A percentile compares a stretch with the other conserved stretches of the same genome.
Conservation (phyloP, 1,139 yeast species). For the Candida sp. region DNA sequence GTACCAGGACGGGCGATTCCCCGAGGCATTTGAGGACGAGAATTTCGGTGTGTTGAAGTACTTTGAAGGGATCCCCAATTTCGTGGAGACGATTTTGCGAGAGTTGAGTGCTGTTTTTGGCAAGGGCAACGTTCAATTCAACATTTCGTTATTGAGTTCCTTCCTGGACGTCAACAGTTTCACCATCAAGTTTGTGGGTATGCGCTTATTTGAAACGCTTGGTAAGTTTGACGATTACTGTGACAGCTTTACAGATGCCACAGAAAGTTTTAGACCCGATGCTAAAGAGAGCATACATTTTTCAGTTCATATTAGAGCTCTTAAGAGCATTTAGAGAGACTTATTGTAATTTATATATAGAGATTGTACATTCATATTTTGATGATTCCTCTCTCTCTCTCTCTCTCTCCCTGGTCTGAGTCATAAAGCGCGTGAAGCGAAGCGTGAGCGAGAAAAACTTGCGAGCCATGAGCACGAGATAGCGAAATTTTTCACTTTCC, state of each 20-base stretch:
- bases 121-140: slow-evolving; percentile 33
- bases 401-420: background rate
- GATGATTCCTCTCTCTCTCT: background rate
- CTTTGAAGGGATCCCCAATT: slow-evolving; percentile 31
- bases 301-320: slow-evolving; percentile 24
- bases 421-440: background rate
- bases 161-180: slow-evolving; percentile 37
- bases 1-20: slow-evolving; percentile 13
- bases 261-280: slow-evolving; percentile 9
- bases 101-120: slow-evolving; percentile 37
- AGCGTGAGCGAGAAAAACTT: background rate
- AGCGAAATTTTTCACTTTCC: background rate
- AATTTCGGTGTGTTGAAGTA: slow-evolving; percentile 21
- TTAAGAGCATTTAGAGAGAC: background rate
- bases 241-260: slow-evolving; percentile 21
- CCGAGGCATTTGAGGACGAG: slow-evolving; percentile 20
- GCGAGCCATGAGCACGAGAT: background rate
- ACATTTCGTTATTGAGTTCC: slow-evolving; percentile 33
- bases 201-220: slow-evolving; percentile 36
- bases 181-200: slow-evolving; percentile 32
- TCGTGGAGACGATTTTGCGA: slow-evolving; percentile 24
- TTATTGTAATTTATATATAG: background rate
- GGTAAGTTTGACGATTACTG: slow-evolving; percentile 39
- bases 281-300: slow-evolving; percentile 17
- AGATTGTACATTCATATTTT: background rate